These are phyloP conservation scores for Mycena amicta DNA, from an alignment of 768 basidiomycete genomes.

Conservation along the genomic window DNA sequence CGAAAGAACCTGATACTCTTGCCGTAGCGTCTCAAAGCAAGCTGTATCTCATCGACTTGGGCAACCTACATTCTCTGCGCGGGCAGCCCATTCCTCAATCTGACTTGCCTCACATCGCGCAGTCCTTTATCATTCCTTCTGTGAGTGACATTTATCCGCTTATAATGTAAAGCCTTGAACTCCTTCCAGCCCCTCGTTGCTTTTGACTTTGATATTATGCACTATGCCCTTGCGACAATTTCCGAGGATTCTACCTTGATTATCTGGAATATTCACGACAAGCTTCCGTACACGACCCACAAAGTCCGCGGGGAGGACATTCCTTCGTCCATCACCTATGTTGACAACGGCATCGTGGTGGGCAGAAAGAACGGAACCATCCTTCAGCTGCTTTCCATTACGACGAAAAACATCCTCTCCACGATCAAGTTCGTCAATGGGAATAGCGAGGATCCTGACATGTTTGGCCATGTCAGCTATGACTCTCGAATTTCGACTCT, in stretches of 20 bases:
- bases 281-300: slow-evolving; percentile 72
- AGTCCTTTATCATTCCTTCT: slow-evolving; percentile 68
- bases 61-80: slow-evolving; percentile 59
- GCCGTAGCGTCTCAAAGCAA: slow-evolving; percentile 82
- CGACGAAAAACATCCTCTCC: slow-evolving; percentile 72
- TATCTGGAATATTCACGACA: slow-evolving; percentile 81
- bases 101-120: slow-evolving; percentile 69
- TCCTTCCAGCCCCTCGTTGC: slow-evolving; percentile 67
- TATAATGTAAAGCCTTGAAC: slow-evolving; percentile 7
- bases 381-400: slow-evolving; percentile 80
- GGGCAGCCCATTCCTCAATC: slow-evolving; percentile 69
- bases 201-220: slow-evolving; percentile 82
- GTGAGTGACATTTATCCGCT: slow-evolving; percentile 45
- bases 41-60: slow-evolving; percentile 76
- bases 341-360: slow-evolving; percentile 83
- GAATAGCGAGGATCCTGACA: slow-evolving; percentile 70
- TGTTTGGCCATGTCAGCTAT: slow-evolving; percentile 88
- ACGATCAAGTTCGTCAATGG: slow-evolving; percentile 80
- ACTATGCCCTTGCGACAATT: slow-evolving; percentile 78
- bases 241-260: slow-evolving; percentile 81
- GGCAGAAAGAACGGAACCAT: slow-evolving; percentile 84
- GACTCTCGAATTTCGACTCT: slow-evolving; percentile 84
- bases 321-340: slow-evolving; percentile 83
- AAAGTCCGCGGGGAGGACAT: slow-evolving; percentile 78
- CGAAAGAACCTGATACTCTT: slow-evolving; percentile 75